Evolutionary conservation across 2,329 filamentous ascomycete species (phyloP).

Genomic region (Orbilia oligospora): DNA sequence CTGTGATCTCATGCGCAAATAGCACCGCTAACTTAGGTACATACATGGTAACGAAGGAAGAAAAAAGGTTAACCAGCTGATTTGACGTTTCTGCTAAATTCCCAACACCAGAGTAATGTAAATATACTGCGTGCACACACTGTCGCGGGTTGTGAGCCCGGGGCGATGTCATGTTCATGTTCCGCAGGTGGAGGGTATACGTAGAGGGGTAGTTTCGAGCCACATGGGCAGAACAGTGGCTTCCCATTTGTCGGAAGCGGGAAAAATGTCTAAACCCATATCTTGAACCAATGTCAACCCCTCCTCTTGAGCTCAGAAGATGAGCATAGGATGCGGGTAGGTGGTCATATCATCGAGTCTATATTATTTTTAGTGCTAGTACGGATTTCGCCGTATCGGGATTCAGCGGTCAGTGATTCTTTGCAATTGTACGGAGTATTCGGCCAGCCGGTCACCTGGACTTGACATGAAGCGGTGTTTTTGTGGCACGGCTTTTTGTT

Average conservation of each 20-base stretch:
- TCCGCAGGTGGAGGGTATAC: neutral
- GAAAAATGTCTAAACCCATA: conserved; percentile 17
- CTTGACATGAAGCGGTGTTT: neutral
- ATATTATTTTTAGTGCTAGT: too few relatives aligned
- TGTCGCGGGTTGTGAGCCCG: neutral
- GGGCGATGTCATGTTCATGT: conserved; percentile 10
- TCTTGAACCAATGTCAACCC: conserved; percentile 1
- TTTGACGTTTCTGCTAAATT: conserved; percentile 11
- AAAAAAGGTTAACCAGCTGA: conserved; percentile 18
- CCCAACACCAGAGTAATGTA: neutral
- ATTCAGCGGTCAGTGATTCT: too few relatives aligned
- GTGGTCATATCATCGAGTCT: too few relatives aligned
- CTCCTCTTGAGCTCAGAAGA: neutral
- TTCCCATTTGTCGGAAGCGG: conserved; percentile 54
- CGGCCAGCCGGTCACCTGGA: neutral
- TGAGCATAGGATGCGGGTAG: neutral
- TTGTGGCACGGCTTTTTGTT: neutral
- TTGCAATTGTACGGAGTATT: too few relatives aligned
- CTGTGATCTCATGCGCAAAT: conserved; percentile 25
- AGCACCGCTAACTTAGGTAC: neutral
- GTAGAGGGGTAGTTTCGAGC: conserved; percentile 23
- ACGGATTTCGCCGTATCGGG: too few relatives aligned
- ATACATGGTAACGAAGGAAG: neutral
- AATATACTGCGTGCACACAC: neutral
- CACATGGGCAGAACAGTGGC: conserved; percentile 55